A percentile compares a stretch with the other conserved stretches of the same genome.
phyloP scores from a whole-genome alignment of 345 rosid genomes.

The Schrenkiella parvula region DNA sequence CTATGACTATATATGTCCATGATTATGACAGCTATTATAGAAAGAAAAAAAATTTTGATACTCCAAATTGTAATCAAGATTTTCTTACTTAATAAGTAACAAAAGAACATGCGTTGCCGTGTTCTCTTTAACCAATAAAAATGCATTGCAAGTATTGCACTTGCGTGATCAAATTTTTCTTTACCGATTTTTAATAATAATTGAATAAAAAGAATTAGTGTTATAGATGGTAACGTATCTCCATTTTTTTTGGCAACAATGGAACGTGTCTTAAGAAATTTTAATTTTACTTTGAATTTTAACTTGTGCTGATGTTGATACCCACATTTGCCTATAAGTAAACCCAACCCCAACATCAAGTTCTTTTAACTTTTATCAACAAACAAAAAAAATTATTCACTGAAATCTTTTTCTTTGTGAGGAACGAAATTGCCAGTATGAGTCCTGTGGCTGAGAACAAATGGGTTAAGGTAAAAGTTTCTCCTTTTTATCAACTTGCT shows the following conservation, averaged over 20 bases:
- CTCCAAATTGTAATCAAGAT: not conserved
- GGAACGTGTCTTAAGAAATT: not conserved
- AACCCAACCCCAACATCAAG: not conserved
- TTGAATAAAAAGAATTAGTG: not conserved
- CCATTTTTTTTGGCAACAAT: not conserved
- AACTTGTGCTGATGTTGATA: not conserved
- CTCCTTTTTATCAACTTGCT: not conserved
- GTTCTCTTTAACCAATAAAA: not conserved
- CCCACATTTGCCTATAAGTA: not conserved
- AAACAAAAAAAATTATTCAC: not conserved
- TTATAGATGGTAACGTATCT: conserved; percentile 18
- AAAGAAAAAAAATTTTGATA: not conserved
- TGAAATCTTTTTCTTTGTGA: not conserved
- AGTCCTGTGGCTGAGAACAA: conserved; percentile 18
- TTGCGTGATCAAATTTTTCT: not conserved
- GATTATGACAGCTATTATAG: not conserved
- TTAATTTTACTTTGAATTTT: not conserved
- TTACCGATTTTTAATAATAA: too few species aligned
- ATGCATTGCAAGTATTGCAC: not conserved
- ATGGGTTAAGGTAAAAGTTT: conserved; percentile 23
- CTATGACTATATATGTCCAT: not conserved
- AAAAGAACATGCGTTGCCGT: not conserved
- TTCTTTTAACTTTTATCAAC: not conserved
- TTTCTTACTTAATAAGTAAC: not conserved
- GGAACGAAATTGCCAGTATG: not conserved